A percentile compares a stretch with the other conserved stretches of the same genome.
Evolutionary conservation across 495 filamentous ascomycete genomes (phyloP).

Genomic region (Penicillium samsonianum): DNA sequence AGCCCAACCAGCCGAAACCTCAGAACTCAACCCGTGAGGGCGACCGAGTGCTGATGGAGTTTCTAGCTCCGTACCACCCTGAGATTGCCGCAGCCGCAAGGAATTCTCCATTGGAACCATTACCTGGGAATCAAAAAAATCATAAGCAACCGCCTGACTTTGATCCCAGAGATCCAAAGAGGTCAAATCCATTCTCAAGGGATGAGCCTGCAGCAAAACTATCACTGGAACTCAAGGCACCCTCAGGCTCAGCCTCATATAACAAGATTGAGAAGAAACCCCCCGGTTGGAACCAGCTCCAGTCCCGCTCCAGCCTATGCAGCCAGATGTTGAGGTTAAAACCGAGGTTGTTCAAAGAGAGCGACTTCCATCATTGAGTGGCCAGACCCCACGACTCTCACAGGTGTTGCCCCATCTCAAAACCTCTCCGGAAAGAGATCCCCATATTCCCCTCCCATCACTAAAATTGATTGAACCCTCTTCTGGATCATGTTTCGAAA

Average conservation of each 20-base stretch:
- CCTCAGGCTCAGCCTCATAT: background rate
- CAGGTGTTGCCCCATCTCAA: slow-evolving; percentile 2
- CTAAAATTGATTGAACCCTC: slow-evolving; percentile 16
- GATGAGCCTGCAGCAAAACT: background rate
- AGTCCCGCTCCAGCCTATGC: background rate
- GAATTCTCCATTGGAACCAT: slow-evolving; percentile 20
- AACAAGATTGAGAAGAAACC: background rate
- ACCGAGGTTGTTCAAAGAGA: background rate
- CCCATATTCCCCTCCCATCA: slow-evolving; percentile 19
- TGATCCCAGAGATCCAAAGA: slow-evolving; percentile 1
- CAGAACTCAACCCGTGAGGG: slow-evolving; percentile 35
- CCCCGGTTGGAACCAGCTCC: background rate
- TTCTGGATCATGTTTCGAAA: slow-evolving; percentile 25
- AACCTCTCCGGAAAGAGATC: slow-evolving; percentile 11
- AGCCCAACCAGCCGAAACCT: slow-evolving; percentile 38
- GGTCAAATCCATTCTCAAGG: background rate
- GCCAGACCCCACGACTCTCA: background rate
- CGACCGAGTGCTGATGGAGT: slow-evolving; percentile 51
- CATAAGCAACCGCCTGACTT: slow-evolving; percentile 2
- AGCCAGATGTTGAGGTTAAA: slow-evolving; percentile 2
- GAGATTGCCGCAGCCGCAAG: slow-evolving; percentile 42
- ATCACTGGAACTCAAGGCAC: background rate
- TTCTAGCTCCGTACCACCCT: slow-evolving; percentile 47
- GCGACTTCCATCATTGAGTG: slow-evolving; percentile 7
- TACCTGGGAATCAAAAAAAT: slow-evolving; percentile 12